Evolutionary conservation across 192 early-diverging fungal genomes (phyloP), one percentile per base, ranked within the genome.

Genomic region (Phlyctochytrium arcticum): DNA sequence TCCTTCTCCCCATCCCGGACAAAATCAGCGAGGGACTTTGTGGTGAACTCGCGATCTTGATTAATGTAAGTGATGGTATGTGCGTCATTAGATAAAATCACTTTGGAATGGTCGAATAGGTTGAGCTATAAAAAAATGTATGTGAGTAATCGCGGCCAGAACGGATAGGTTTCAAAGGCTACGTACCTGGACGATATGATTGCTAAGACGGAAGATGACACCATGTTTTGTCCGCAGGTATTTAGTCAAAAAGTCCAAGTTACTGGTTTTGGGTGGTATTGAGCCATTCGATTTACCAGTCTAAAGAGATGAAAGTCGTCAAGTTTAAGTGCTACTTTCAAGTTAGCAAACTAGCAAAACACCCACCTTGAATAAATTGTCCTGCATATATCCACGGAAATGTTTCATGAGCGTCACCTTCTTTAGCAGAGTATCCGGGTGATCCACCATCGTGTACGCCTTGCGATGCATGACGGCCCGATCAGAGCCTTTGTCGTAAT

Each of bases 21-120:
- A 42, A 68, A 73, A 12, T 5, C 17, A 5, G 39, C 69, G 10
- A 80, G 21, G 5, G 57, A 21, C 21, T 35, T 29, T 2, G 78
- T 77, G 6, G 53, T 30, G 54, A 71, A 72, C 37, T 69, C 39
- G 2, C 80, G 67, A 26, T 71, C 65, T 51, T 62, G 56, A 60
- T 89, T 75, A 32, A 89, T 81, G 56, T 79, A 89, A 4, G 88
- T 85, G 47, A 90, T 55, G 6, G 75, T 68, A 7, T 56, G 64
- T 7, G 80, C 88, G 54, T 80, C 72, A 36, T 79, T 60, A 3
- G 78, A 80, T 23, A 90, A 57, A 12, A 90, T 70, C 23, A 90
- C 47, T 70, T 90, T 90, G 6, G 86, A 84, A 68, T 90, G 88
- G 56, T 90, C 88, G 59, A 82, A 86, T 48, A 89, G 84, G 60